A percentile compares a stretch with the other conserved stretches of the same genome.
Evolutionary conservation across 345 rosid species (phyloP).

Genomic region (Murraya koenigii): DNA sequence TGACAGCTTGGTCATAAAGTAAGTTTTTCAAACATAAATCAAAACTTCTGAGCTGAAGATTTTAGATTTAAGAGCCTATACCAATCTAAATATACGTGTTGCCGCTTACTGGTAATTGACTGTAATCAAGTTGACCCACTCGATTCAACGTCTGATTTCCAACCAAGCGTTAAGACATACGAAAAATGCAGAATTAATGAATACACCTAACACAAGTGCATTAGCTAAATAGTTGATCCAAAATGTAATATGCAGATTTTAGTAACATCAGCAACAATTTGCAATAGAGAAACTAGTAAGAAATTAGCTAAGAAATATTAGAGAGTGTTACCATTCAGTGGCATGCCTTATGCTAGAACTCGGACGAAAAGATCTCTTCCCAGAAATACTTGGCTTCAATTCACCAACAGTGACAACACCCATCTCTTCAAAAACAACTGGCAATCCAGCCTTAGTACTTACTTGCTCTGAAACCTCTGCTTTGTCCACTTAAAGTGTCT

Average conservation of each 20-base stretch:
- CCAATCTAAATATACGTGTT: neutral
- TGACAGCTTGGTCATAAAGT: neutral
- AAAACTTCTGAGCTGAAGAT: neutral
- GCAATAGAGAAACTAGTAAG: neutral
- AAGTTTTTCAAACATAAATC: neutral
- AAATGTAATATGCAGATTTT: neutral
- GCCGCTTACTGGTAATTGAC: neutral
- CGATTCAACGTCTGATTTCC: too few species aligned
- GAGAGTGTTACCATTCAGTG: conserved; percentile 72
- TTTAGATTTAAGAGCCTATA: neutral
- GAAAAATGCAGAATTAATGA: conserved; percentile 17
- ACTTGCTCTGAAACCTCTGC: conserved; percentile 18
- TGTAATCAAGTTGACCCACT: too few species aligned
- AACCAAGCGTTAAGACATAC: neutral
- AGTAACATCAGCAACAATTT: neutral
- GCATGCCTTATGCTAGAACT: conserved; percentile 92
- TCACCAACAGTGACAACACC: conserved; percentile 80
- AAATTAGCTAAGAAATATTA: neutral
- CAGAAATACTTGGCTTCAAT: conserved; percentile 76
- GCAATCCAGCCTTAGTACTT: conserved; percentile 8
- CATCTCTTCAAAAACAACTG: conserved; percentile 36
- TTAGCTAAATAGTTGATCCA: neutral
- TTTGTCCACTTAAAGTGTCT: conserved; percentile 10
- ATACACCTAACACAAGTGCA: neutral
- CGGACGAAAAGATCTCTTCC: conserved; percentile 86